Conservation (phyloP, 257 asterid genomes). For the Coffea canephora region DNA sequence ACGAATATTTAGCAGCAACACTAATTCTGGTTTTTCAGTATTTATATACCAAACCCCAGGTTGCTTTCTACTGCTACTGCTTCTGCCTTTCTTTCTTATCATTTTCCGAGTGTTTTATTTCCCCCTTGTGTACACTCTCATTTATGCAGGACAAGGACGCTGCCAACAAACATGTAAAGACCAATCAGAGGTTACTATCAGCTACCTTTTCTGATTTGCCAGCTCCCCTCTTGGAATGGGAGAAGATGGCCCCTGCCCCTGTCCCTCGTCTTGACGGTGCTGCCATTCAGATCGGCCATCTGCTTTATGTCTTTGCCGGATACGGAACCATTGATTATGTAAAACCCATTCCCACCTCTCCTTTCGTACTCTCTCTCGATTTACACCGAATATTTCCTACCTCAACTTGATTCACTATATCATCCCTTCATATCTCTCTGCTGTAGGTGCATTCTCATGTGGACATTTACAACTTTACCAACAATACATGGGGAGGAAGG, state of each 20-base stretch:
- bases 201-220: slow-evolving; percentile 92
- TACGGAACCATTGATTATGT: slow-evolving; percentile 92
- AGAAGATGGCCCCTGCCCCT: slow-evolving; percentile 81
- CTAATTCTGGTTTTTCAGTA: too few species aligned
- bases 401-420: too few species aligned
- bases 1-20: neutral
- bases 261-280: slow-evolving; percentile 99
- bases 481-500: slow-evolving; percentile 88
- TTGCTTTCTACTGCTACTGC: too few species aligned
- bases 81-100: neutral
- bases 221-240: slow-evolving; percentile 79
- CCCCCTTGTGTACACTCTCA: neutral
- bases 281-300: slow-evolving; percentile 79
- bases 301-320: slow-evolving; percentile 89
- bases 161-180: slow-evolving; percentile 20
- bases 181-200: slow-evolving; percentile 53
- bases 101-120: neutral
- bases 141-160: slow-evolving; percentile 1
- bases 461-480: slow-evolving; percentile 79
- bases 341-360: neutral
- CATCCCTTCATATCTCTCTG: neutral
- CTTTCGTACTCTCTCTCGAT: neutral
- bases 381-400: too few species aligned
- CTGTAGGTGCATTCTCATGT: slow-evolving; percentile 91
- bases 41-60: too few species aligned